Evolutionary conservation across 1,139 yeast species (phyloP), one percentile per base, ranked within the genome.

Genomic region (Debaryomycetaceae sp.): DNA sequence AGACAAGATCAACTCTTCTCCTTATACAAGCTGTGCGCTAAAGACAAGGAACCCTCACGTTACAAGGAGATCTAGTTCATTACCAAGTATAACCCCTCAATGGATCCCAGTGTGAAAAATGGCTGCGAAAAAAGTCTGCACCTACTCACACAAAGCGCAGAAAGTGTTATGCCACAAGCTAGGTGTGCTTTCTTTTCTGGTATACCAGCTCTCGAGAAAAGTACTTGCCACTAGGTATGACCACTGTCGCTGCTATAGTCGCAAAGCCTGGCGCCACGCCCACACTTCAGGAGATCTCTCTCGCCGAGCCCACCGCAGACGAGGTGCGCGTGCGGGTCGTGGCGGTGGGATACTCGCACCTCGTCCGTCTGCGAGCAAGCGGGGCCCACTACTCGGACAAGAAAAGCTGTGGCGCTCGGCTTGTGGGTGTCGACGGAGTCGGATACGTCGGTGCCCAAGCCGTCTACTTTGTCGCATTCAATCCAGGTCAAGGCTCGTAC

Each of bases 331-430:
- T 43, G 22, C 35, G 37, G 29, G 45, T 40, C 2, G 13, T 40
- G 13, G 47, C 47, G 4, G 36, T 29, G 1, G 49, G 49, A 5
- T 38, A 30, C 30, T 38, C 37, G 24, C 45, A 40, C 32, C 32
- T 44, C 12, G 46, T 40, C 12, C 38, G 35, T 27, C 35, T 26
- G 7, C 32, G 46, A 22, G 49, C 48, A 2, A 26, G 36, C 13
- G 47, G 49, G 12, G 22, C 15, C 2, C 49, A 44, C 27, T 43
- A 41, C 22, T 33, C 40, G 5, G 31, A 25, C 3, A 15, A 15
- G 5, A 28, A 22, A 5, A 22, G 22, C 12, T 7, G 14, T 14
- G 3, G 11, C 5, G 41, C 34, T 10, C 28, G 27, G 15, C 15
- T 24, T 4, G 27, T 39, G 12, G 44, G 44, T 4, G 41, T 40